Percentiles rank a stretch among this genome's conserved stretches.
phyloP scores from a whole-genome alignment of 768 basidiomycete genomes.

The Pluteus cervinus region DNA sequence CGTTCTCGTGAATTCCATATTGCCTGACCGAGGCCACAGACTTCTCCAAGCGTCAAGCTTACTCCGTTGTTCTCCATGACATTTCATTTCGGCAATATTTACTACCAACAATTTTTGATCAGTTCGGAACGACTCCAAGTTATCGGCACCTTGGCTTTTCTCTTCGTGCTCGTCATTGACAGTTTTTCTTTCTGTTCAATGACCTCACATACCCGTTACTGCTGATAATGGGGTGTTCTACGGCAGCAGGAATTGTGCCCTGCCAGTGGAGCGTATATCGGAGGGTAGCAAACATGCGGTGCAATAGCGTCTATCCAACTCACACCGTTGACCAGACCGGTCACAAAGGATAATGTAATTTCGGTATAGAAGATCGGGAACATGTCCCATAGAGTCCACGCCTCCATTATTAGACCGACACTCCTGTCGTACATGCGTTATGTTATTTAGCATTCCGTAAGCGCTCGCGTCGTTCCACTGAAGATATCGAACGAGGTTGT shows the following conservation, averaged over 20 bases:
- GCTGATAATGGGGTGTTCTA: too few species aligned
- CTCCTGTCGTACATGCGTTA: too few species aligned
- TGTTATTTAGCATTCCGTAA: too few species aligned
- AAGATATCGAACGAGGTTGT: too few species aligned
- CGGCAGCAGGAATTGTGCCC: constrained; percentile 16
- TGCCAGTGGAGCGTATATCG: constrained; percentile 23
- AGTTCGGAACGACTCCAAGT: constrained; percentile 27
- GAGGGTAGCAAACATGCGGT: constrained; percentile 22
- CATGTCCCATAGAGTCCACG: too few species aligned
- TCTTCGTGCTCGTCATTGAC: constrained; percentile 18
- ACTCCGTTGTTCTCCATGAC: constrained; percentile 24
- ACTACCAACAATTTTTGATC: constrained; percentile 20
- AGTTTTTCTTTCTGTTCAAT: constrained; percentile 24
- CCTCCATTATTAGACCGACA: too few species aligned
- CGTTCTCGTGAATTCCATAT: constrained; percentile 17
- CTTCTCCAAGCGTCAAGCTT: constrained; percentile 25
- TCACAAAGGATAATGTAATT: too few species aligned
- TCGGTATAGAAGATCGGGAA: too few species aligned
- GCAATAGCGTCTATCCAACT: constrained; percentile 19
- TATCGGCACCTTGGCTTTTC: constrained; percentile 19
- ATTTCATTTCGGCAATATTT: constrained; percentile 25
- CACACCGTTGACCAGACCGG: too few species aligned
- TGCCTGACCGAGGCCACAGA: constrained; percentile 9
- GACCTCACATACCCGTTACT: constrained; percentile 22
- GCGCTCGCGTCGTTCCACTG: too few species aligned